These are phyloP conservation scores for Pseudonitzschia pungens DNA, from an alignment of 108 stramenopile genomes.

Conservation along the genomic window DNA sequence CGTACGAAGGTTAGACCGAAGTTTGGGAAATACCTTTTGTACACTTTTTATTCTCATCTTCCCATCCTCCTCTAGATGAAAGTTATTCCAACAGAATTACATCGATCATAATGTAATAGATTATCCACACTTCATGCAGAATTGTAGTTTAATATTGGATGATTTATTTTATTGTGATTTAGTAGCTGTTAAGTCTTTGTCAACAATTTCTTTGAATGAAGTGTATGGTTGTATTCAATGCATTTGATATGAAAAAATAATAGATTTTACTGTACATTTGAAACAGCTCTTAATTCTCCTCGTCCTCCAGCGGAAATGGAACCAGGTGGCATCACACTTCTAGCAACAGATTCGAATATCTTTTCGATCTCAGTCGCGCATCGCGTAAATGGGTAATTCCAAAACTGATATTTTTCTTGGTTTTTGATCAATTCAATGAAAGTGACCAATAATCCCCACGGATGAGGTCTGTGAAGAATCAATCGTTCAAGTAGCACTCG, in stretches of 20 bases:
- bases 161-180: slow-evolving; percentile 1
- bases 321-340: slow-evolving; percentile 22
- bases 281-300: slow-evolving; percentile 16
- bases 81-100: no score
- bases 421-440: slow-evolving; percentile 99
- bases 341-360: slow-evolving; percentile 90
- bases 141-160: not conserved
- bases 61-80: no score
- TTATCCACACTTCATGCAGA: no score
- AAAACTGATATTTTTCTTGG: slow-evolving; percentile 92
- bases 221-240: slow-evolving; percentile 1
- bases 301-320: slow-evolving; percentile 19
- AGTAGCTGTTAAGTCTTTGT: slow-evolving; percentile 11
- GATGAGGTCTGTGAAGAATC: slow-evolving; percentile 98
- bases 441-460: slow-evolving; percentile 92
- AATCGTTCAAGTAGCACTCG: slow-evolving; percentile 97
- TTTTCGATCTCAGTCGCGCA: slow-evolving; percentile 98
- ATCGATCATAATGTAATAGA: no score
- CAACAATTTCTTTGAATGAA: not conserved
- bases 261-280: slow-evolving; percentile 17
- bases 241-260: not conserved
- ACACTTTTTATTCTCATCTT: no score
- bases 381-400: slow-evolving; percentile 97
- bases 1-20: slow-evolving; percentile 5
- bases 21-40: not conserved